phyloP scores from a whole-genome alignment of 2,329 filamentous ascomycete species.

The Arthrobotrys musiformis region DNA sequence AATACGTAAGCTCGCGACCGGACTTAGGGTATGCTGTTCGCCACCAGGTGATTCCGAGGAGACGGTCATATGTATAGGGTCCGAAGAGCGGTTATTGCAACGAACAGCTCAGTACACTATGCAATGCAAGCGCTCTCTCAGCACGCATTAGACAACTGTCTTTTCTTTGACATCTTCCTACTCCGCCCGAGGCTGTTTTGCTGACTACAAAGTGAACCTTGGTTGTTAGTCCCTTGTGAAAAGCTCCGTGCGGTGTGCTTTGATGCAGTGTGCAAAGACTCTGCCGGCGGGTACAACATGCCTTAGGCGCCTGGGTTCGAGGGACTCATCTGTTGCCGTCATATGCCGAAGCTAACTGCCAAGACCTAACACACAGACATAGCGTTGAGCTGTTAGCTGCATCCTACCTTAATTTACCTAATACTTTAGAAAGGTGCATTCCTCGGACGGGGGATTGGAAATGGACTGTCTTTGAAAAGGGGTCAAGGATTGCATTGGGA shows the following conservation, averaged over 20 bases:
- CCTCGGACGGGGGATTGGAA: neutral
- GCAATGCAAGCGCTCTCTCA: too few relatives aligned
- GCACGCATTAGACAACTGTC: slow-evolving; percentile 5
- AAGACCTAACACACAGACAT: slow-evolving; percentile 3
- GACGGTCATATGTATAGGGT: slow-evolving; percentile 38
- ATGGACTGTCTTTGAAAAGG: neutral
- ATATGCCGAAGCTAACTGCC: slow-evolving; percentile 8
- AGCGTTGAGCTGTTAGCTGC: neutral
- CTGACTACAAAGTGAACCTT: neutral
- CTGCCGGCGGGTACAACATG: slow-evolving; percentile 1
- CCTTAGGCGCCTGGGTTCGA: slow-evolving; percentile 4
- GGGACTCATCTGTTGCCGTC: slow-evolving; percentile 22
- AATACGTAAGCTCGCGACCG: slow-evolving; percentile 25
- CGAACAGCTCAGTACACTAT: too few relatives aligned
- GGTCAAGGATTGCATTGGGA: neutral
- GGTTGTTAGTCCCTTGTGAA: neutral
- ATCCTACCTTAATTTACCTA: neutral
- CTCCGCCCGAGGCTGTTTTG: slow-evolving; percentile 14
- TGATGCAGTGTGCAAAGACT: slow-evolving; percentile 12
- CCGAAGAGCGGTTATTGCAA: slow-evolving; percentile 13
- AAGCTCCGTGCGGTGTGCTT: slow-evolving; percentile 15
- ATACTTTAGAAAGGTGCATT: neutral
- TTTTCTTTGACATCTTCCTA: neutral
- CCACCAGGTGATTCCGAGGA: slow-evolving; percentile 16
- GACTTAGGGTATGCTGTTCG: slow-evolving; percentile 7